Base-by-base conservation (phyloP, 1,139 yeast genomes). In the Pichia sp. region DNA sequence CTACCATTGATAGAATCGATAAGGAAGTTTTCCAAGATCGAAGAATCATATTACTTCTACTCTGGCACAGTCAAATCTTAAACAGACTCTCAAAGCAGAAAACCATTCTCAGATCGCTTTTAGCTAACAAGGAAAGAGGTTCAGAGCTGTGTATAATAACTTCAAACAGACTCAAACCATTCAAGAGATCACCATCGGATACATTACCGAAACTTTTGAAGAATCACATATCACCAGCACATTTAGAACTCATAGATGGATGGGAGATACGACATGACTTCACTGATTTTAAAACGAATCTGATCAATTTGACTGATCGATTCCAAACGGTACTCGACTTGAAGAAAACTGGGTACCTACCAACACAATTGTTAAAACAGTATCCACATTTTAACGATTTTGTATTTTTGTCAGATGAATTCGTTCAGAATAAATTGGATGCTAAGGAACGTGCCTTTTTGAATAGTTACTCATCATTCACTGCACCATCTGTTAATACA, bases 241-340 rank as follows among this genome's bases (percentile, higher is more conserved):
- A 48, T 17, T 44, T 53, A 10, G 59, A 53, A 40, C 47, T 52
- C 25, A 41, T 51, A 16, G 56, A 53, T 35, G 59, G 59, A 2
- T 56, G 60, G 61, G 50, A 53, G 32, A 23, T 52, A 15, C 34
- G 53, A 12, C 55, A 53, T 38, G 58, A 53, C 28, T 50, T 52
- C 29, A 48, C 51, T 11, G 28, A 43, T 3, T 31, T 37, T 34
- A 53, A 50, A 33, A 45, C 51, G 9, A 56, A 54, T 34, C 42
- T 51, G 9, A 31, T 56, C 9, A 47, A 47, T 20, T 28, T 54
- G n/a, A 42, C 54, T 2, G 48, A 48, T 35, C 39, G 42, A 25
- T 38, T 46, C 18, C 45, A 45, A 28, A 30, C 41, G 4, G 32
- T 56, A n/a, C 37, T 42, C 9, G 60, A 56, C 37, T 20, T 41